Evolutionary conservation across 2,329 filamentous ascomycete genomes (phyloP).

Genomic region (Stenocarpella maydis): DNA sequence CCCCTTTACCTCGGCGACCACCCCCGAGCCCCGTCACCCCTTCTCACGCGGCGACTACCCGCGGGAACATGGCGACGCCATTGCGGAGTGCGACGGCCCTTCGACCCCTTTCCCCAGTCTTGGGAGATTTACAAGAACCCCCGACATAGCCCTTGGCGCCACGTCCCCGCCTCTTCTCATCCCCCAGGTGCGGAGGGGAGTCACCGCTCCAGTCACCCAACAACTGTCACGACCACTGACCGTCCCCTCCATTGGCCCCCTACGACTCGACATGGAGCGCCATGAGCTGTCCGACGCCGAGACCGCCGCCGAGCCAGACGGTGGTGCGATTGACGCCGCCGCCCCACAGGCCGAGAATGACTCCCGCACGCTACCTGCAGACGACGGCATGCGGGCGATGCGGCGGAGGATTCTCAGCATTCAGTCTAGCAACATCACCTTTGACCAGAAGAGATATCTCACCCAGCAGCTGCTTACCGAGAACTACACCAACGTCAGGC

Average conservation of each 20-base stretch:
- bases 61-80: constrained; percentile 38
- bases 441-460: constrained; percentile 72
- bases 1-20: constrained; percentile 44
- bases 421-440: constrained; percentile 66
- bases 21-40: constrained; percentile 44
- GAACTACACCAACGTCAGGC: constrained; percentile 56
- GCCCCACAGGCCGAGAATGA: constrained; percentile 37
- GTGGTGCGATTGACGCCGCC: constrained; percentile 43
- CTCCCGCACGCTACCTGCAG: constrained; percentile 66
- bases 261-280: constrained; percentile 35
- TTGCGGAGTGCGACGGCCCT: constrained; percentile 38
- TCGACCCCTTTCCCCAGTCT: constrained; percentile 30
- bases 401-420: constrained; percentile 74
- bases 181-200: constrained; percentile 29
- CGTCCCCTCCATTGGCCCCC: constrained; percentile 20
- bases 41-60: constrained; percentile 27
- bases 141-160: constrained; percentile 34
- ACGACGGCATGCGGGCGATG: constrained; percentile 79
- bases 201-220: constrained; percentile 9
- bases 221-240: constrained; percentile 23
- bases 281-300: constrained; percentile 35
- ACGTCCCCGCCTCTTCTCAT: constrained; percentile 34
- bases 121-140: constrained; percentile 37
- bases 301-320: constrained; percentile 10
- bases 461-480: constrained; percentile 78